phyloP scores from a whole-genome alignment of 805 yeast genomes.

The Spathaspora boniae region DNA sequence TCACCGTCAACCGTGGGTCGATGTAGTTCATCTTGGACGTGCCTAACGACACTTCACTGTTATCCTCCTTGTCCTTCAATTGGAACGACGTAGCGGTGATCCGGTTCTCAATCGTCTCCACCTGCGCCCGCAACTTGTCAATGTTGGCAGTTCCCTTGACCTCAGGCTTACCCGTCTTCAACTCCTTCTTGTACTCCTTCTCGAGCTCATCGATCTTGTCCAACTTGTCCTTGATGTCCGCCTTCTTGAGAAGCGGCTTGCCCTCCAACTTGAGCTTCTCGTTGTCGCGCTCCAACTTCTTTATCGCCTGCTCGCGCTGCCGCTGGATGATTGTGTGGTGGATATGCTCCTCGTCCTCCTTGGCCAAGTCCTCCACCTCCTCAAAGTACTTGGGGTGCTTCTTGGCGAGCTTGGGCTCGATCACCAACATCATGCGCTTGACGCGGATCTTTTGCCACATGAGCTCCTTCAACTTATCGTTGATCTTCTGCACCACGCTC shows the following conservation, averaged over 20 bases:
- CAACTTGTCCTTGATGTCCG: slow-evolving; percentile 57
- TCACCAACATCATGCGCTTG: slow-evolving; percentile 63
- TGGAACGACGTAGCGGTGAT: slow-evolving; percentile 67
- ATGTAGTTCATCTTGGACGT: slow-evolving; percentile 94
- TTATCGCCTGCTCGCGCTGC: slow-evolving; percentile 60
- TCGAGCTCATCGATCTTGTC: slow-evolving; percentile 50
- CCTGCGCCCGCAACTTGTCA: slow-evolving; percentile 70
- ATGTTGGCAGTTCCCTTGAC: slow-evolving; percentile 48
- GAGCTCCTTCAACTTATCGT: slow-evolving; percentile 73
- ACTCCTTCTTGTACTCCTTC: slow-evolving; percentile 53
- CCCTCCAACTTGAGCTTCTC: slow-evolving; percentile 64
- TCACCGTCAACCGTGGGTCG: slow-evolving; percentile 87
- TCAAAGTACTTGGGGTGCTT: slow-evolving; percentile 58
- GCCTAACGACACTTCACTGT: slow-evolving; percentile 87
- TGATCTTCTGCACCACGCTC: slow-evolving; percentile 72
- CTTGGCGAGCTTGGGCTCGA: slow-evolving; percentile 54
- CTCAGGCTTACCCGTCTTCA: slow-evolving; percentile 55
- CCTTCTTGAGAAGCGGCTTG: slow-evolving; percentile 49
- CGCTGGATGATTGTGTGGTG: slow-evolving; percentile 59
- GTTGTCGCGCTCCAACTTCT: slow-evolving; percentile 71
- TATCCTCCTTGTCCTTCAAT: slow-evolving; percentile 88
- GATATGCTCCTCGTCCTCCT: slow-evolving; percentile 59
- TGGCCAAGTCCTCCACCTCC: slow-evolving; percentile 63
- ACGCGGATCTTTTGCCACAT: slow-evolving; percentile 77
- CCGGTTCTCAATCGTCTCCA: slow-evolving; percentile 69